These are phyloP conservation scores for Xerocomellus chrysenteron DNA, from an alignment of 768 basidiomycete genomes.

Conservation along the genomic window DNA sequence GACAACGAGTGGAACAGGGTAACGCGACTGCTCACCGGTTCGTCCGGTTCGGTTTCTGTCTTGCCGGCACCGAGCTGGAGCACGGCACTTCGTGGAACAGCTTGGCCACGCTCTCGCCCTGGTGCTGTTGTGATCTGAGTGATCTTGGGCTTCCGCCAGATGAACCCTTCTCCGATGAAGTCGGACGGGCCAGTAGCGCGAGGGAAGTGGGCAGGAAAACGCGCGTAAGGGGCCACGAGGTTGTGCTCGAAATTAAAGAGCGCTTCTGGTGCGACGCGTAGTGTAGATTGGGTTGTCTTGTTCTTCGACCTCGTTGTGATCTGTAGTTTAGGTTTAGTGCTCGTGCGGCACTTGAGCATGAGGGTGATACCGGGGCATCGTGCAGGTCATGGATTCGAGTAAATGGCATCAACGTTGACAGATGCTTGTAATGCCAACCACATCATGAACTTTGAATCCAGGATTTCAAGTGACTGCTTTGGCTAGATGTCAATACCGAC, in stretches of 20 bases:
- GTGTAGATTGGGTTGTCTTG: conserved; percentile 13
- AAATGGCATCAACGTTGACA: neutral
- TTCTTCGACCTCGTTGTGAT: neutral
- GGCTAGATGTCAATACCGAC: no score
- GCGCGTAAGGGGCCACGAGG: conserved; percentile 2
- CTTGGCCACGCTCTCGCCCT: no score
- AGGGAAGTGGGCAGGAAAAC: conserved; percentile 9
- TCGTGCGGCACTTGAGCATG: neutral
- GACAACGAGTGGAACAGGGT: neutral
- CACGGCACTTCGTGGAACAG: no score
- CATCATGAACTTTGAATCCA: neutral
- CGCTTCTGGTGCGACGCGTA: conserved; percentile 23
- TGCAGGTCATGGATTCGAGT: neutral
- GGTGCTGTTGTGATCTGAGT: conserved; percentile 60
- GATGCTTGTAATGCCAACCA: neutral
- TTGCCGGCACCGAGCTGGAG: conserved; percentile 63
- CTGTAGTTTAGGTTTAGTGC: neutral
- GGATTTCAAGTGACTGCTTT: no score
- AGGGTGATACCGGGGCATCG: neutral
- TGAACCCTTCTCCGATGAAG: conserved; percentile 26
- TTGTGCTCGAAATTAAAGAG: conserved; percentile 19
- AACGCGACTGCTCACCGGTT: conserved; percentile 54
- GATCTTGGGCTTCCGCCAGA: conserved; percentile 39
- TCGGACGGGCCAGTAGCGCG: conserved; percentile 21
- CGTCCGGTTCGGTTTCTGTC: conserved; percentile 78